phyloP scores from a whole-genome alignment of 1,139 yeast genomes.

The Yamadazyma kanchanaburiensis region DNA sequence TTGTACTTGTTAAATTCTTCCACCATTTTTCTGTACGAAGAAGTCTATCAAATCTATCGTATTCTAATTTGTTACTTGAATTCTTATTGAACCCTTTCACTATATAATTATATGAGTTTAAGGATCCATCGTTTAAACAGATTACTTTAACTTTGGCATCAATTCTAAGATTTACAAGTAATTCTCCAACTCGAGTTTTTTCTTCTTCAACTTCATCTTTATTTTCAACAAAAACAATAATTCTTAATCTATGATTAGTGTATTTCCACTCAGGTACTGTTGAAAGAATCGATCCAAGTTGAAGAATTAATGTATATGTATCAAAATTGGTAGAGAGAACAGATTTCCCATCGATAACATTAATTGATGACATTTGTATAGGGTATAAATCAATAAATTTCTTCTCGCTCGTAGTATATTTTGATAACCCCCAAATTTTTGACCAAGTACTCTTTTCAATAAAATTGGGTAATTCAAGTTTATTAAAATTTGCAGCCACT shows the following conservation, averaged over 20 bases:
- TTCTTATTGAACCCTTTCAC: conserved; percentile 57
- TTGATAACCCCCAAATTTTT: conserved; percentile 6
- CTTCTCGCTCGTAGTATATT: conserved; percentile 5
- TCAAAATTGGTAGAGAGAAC: conserved; percentile 87
- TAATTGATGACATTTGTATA: conserved; percentile 89
- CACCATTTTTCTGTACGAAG: conserved; percentile 55
- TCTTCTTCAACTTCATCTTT: conserved; percentile 71
- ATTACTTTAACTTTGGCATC: conserved; percentile 73
- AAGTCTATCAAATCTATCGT: conserved; percentile 28
- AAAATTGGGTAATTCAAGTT: conserved; percentile 53
- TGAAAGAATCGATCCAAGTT: conserved; percentile 84
- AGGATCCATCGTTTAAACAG: conserved; percentile 59
- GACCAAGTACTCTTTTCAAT: conserved; percentile 18
- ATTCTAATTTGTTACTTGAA: conserved; percentile 22
- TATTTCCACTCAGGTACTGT: conserved; percentile 93
- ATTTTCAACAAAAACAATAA: conserved; percentile 85
- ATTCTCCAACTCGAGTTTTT: conserved; percentile 50
- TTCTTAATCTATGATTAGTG: conserved; percentile 63
- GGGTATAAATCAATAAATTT: conserved; percentile 86
- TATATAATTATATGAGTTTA: conserved; percentile 69
- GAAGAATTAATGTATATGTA: conserved; percentile 88
- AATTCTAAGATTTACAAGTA: conserved; percentile 76
- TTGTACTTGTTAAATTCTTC: conserved; percentile 58
- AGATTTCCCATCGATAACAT: conserved; percentile 63
- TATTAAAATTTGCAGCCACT: conserved; percentile 80